A percentile compares a stretch with the other conserved stretches of the same genome.
Conservation (phyloP, 306 rosid genomes). For the Oemleria cerasiformis region DNA sequence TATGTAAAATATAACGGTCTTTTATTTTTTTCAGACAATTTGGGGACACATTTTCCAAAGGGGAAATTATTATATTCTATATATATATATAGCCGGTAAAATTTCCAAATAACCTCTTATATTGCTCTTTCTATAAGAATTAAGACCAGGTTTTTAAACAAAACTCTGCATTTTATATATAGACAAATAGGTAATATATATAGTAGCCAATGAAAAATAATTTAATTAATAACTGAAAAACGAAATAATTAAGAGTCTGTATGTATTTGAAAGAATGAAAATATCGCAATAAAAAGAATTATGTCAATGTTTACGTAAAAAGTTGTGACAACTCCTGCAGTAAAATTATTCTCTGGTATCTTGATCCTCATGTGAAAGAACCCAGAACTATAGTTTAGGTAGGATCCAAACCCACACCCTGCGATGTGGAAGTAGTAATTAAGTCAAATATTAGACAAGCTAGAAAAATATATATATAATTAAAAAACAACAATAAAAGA, state of each 20-base stretch:
- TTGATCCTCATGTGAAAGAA: slow-evolving; percentile 44
- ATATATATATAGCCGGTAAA: too few species aligned
- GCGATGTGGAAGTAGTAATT: neutral
- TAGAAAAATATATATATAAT: too few species aligned
- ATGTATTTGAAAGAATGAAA: too few species aligned
- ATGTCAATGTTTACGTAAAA: slow-evolving; percentile 32
- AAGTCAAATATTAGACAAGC: neutral
- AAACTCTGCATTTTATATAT: too few species aligned
- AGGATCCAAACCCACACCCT: slow-evolving; percentile 49
- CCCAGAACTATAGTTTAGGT: slow-evolving; percentile 48
- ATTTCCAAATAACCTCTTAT: too few species aligned
- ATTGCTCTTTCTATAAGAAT: too few species aligned
- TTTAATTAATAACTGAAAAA: neutral
- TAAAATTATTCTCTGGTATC: slow-evolving; percentile 37
- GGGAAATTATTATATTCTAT: too few species aligned
- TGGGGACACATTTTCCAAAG: neutral
- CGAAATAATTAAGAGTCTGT: neutral
- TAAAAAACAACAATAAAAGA: too few species aligned
- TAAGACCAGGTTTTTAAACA: too few species aligned
- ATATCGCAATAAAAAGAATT: neutral
- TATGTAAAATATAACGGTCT: too few species aligned
- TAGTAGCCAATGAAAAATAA: too few species aligned
- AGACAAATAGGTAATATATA: too few species aligned
- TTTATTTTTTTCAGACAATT: neutral
- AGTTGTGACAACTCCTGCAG: slow-evolving; percentile 54